phyloP scores from a whole-genome alignment of 345 rosid species.

The Eucalyptus cloeziana region DNA sequence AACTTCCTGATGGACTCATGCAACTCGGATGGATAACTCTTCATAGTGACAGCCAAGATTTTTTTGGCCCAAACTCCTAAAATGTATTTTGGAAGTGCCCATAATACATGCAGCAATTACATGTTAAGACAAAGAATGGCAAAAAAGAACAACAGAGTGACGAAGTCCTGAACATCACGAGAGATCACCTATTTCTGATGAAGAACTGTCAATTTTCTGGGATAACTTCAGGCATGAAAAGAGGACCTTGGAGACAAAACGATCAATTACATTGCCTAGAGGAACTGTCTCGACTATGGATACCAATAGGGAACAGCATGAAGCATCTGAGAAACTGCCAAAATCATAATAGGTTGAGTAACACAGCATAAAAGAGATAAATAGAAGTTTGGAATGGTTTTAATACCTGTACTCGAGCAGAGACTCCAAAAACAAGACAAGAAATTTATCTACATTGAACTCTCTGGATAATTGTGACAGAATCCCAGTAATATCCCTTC shows the following conservation, averaged over 20 bases:
- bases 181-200: conserved; percentile 42
- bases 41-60: conserved; percentile 41
- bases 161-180: neutral
- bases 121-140: neutral
- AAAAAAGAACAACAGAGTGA: neutral
- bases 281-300: conserved; percentile 66
- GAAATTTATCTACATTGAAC: conserved; percentile 68
- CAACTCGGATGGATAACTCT: conserved; percentile 64
- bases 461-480: conserved; percentile 58
- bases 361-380: neutral
- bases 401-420: conserved; percentile 57
- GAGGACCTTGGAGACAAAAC: conserved; percentile 49
- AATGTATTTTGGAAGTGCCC: neutral
- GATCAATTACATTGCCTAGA: conserved; percentile 31
- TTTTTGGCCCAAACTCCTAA: conserved; percentile 73
- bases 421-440: conserved; percentile 49
- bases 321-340: conserved; percentile 62
- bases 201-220: conserved; percentile 25
- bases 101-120: neutral
- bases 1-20: conserved; percentile 38
- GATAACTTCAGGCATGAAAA: conserved; percentile 46
- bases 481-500: conserved; percentile 52
- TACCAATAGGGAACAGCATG: conserved; percentile 27
- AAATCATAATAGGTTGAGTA: neutral
- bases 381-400: neutral